Conservation (phyloP, 306 rosid genomes). For the Prunus fruticosa region DNA sequence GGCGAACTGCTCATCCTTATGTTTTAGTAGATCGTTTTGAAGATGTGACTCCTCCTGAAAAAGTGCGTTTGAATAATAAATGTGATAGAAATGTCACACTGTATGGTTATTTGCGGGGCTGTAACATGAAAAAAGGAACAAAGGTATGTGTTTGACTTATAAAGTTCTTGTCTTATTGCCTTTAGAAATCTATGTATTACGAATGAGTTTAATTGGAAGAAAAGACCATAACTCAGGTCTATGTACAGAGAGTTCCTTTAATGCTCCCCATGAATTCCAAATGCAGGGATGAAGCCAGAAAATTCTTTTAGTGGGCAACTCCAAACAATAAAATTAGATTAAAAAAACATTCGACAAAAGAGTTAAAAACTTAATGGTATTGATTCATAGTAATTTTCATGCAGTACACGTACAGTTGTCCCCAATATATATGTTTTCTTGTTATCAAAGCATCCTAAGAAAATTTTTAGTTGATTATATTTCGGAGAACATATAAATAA, state of each 20-base stretch:
- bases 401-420: too few species aligned
- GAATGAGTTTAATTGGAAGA: not conserved
- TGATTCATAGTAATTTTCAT: too few species aligned
- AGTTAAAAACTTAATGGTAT: too few species aligned
- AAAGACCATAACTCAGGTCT: not conserved
- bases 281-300: not conserved
- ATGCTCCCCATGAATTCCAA: not conserved
- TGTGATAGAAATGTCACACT: conserved; percentile 84
- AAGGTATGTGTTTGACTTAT: conserved; percentile 51
- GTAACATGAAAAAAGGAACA: conserved; percentile 77
- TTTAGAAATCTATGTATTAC: not conserved
- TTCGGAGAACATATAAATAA: too few species aligned
- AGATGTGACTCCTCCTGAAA: conserved; percentile 87
- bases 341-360: too few species aligned
- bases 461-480: too few species aligned
- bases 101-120: conserved; percentile 91
- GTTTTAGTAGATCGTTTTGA: conserved; percentile 91
- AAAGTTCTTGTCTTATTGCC: not conserved
- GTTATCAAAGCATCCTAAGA: too few species aligned
- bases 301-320: too few species aligned
- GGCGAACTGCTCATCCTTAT: conserved; percentile 90
- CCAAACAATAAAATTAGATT: too few species aligned
- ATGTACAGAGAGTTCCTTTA: not conserved
- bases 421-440: too few species aligned
- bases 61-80: conserved; percentile 60